Evolutionary conservation across 139 green algal species (phyloP).

Genomic region (Klebsormidium nitens): DNA sequence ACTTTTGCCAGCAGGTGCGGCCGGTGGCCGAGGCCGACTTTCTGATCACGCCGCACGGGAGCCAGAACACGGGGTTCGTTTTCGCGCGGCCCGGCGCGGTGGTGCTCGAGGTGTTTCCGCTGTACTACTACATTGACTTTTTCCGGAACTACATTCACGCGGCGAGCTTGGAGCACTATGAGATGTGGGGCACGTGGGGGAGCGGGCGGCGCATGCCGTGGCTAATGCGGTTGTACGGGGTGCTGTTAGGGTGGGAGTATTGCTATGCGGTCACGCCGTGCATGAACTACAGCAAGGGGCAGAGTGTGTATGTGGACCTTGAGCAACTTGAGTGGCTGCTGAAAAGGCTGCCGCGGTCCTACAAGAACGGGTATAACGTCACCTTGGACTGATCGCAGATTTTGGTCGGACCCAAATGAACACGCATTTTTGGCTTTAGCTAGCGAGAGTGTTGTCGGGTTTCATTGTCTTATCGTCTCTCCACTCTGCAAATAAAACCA

Average conservation of each 20-base stretch:
- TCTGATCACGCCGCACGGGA: constrained; percentile 5
- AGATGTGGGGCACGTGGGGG: not conserved
- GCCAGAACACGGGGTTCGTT: not conserved
- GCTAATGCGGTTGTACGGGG: not conserved
- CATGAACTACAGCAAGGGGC: no score
- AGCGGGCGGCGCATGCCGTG: not conserved
- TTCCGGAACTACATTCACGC: constrained; percentile 4
- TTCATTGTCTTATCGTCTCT: no score
- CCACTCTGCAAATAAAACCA: no score
- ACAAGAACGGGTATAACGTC: no score
- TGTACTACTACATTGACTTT: not conserved
- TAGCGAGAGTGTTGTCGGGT: no score
- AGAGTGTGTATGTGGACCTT: no score
- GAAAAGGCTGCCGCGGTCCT: no score
- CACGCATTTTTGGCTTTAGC: no score
- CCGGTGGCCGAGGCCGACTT: not conserved
- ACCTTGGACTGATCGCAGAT: no score
- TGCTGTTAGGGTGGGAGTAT: not conserved
- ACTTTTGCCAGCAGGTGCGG: constrained; percentile 5
- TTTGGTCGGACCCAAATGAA: no score
- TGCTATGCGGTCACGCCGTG: not conserved
- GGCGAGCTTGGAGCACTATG: not conserved
- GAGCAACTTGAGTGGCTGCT: no score
- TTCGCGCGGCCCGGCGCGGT: not conserved
- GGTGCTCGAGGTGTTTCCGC: constrained; percentile 6